Evolutionary conservation across 2,329 filamentous ascomycete genomes (phyloP).

Genomic region (Monosporascus sp.): DNA sequence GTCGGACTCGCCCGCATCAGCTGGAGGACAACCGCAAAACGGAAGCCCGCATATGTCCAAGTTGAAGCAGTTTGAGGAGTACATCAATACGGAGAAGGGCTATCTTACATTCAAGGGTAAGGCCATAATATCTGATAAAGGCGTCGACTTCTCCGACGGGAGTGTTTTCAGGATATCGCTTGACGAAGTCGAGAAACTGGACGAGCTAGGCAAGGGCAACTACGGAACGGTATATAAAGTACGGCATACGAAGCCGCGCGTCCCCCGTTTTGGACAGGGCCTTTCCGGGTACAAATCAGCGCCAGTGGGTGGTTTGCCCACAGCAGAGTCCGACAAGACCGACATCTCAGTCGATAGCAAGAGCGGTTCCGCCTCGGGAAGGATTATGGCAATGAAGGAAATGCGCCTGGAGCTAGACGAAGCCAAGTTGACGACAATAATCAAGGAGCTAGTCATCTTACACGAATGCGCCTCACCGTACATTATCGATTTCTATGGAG

Average conservation of each 20-base stretch:
- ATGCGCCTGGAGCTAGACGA: slow-evolving; percentile 94
- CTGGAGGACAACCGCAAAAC: slow-evolving; percentile 23
- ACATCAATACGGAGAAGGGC: slow-evolving; percentile 86
- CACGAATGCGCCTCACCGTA: slow-evolving; percentile 93
- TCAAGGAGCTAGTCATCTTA: slow-evolving; percentile 94
- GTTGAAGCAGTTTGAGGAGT: slow-evolving; percentile 63
- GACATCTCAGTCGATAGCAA: slow-evolving; percentile 18
- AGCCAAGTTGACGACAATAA: slow-evolving; percentile 91
- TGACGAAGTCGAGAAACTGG: slow-evolving; percentile 84
- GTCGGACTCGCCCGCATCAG: slow-evolving; percentile 35
- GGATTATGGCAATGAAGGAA: slow-evolving; percentile 99
- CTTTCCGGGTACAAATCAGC: slow-evolving; percentile 43
- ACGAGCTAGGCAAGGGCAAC: slow-evolving; percentile 94
- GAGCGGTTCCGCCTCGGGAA: slow-evolving; percentile 54
- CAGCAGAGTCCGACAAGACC: slow-evolving; percentile 20
- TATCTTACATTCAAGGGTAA: slow-evolving; percentile 91
- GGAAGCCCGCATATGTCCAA: slow-evolving; percentile 40
- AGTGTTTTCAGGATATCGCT: slow-evolving; percentile 89
- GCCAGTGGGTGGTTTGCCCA: slow-evolving; percentile 33
- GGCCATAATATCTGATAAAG: slow-evolving; percentile 79
- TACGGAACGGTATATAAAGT: slow-evolving; percentile 99
- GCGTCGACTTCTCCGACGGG: slow-evolving; percentile 88
- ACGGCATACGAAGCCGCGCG: slow-evolving; percentile 65
- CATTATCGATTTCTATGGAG: slow-evolving; percentile 98
- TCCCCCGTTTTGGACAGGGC: slow-evolving; percentile 55